Evolutionary conservation across 805 yeast species (phyloP), one percentile per base, ranked within the genome.

Genomic region (Candida tibetensis): DNA sequence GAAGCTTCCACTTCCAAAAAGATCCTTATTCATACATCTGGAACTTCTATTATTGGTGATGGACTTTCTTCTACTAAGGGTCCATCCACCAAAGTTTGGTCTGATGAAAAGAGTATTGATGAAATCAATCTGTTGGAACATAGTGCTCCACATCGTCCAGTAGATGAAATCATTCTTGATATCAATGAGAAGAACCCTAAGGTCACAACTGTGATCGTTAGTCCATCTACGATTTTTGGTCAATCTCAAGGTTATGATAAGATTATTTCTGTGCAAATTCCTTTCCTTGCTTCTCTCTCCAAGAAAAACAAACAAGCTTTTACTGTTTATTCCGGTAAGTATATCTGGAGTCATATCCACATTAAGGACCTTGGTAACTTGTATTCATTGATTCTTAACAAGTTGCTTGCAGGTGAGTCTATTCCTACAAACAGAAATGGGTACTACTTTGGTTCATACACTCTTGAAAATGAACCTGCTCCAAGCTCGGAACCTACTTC

Each of bases 201-300:
- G 8, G 48, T 58, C 6, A 53, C 57, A 32, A 57, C 65, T 5
- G 61, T 52, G 6, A 47, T 63, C 12, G 48, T 66, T 27, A 44
- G 55, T 10, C 71, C 71, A 8, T 60, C 70, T 3, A 49, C 60
- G 13, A 58, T 66, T 16, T 61, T 54, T 40, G 71, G 71, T 4
- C 40, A 47, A 3, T 50, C 60, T 22, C 23, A 57, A 17, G 72
- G 71, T 7, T 57, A 44, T 40, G 62, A 52, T 37, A 50, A 59
- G 26, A 39, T 40, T 10, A 32, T 35, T 8, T 64, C 70, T 0
- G 41, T 38, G 13, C 70, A 66, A 35, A 45, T 64, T 28, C 70
- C 71, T 17, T 30, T 15, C 16, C 36, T 61, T 40, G 48, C 55
- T 10, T 36, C 29, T 16, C 30, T 51, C 14, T 44, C 58, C 16